These are phyloP conservation scores for Paraconiothyrium brasiliense DNA, from an alignment of 2,329 filamentous ascomycete species.

Conservation along the genomic window DNA sequence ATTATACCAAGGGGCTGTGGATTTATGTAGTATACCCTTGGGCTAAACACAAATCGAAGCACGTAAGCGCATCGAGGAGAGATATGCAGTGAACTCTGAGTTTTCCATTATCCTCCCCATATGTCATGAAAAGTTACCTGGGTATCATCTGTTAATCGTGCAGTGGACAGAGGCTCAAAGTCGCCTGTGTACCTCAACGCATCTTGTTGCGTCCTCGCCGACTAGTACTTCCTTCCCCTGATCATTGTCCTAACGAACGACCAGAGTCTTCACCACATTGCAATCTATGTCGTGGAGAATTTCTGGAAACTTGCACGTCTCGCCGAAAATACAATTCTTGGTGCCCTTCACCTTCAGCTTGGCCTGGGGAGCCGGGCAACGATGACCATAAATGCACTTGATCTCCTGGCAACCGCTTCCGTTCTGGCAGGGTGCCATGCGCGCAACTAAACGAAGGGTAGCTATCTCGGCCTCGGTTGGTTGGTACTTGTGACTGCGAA, in stretches of 20 bases:
- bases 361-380: constrained; percentile 62
- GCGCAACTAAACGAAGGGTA: constrained; percentile 66
- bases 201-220: background rate
- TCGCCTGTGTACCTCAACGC: background rate
- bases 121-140: background rate
- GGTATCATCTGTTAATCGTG: background rate
- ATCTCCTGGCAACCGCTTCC: constrained; percentile 66
- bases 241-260: constrained; percentile 35
- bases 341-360: constrained; percentile 57
- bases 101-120: background rate
- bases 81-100: background rate
- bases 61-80: background rate
- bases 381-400: constrained; percentile 71
- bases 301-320: constrained; percentile 65
- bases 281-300: constrained; percentile 68
- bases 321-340: constrained; percentile 66
- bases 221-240: too few relatives aligned
- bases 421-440: constrained; percentile 70
- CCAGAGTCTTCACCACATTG: constrained; percentile 62
- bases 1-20: too few relatives aligned
- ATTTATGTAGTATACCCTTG: background rate
- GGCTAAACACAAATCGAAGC: background rate
- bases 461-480: constrained; percentile 63
- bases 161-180: background rate
- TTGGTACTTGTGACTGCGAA: constrained; percentile 56